A percentile compares a stretch with the other conserved stretches of the same genome.
Conservation (phyloP, 345 rosid genomes). For the Aquilaria yunnanensis region DNA sequence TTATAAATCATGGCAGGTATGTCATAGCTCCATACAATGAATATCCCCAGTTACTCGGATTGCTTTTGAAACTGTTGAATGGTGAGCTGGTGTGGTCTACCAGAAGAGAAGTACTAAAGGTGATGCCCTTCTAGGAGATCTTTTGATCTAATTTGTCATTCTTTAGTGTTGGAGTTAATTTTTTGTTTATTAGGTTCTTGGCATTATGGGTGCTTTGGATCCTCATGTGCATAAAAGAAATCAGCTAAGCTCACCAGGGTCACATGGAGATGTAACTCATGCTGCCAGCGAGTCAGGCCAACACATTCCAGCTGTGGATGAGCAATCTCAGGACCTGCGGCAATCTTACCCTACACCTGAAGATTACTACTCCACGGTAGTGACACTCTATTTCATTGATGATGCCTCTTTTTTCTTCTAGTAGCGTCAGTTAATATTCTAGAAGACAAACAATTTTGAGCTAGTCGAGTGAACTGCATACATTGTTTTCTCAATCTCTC, state of each 20-base stretch:
- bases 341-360: constrained; percentile 94
- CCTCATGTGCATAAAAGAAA: constrained; percentile 90
- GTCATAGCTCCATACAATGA: constrained; percentile 93
- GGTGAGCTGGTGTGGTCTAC: constrained; percentile 97
- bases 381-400: constrained; percentile 9
- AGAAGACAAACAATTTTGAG: too few relatives aligned
- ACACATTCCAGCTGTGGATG: constrained; percentile 81
- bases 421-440: too few relatives aligned
- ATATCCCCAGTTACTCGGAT: constrained; percentile 86
- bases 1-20: constrained; percentile 42
- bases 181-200: constrained; percentile 68
- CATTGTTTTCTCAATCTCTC: too few relatives aligned
- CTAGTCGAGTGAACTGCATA: too few relatives aligned
- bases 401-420: constrained; percentile 2
- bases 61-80: constrained; percentile 91
- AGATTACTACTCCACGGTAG: constrained; percentile 94
- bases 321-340: constrained; percentile 83
- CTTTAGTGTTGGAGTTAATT: constrained; percentile 19
- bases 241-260: constrained; percentile 69
- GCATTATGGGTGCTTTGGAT: constrained; percentile 99
- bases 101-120: constrained; percentile 98
- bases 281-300: constrained; percentile 95
- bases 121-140: constrained; percentile 23
- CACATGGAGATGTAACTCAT: constrained; percentile 84
- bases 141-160: constrained; percentile 9